Evolutionary conservation across 495 filamentous ascomycete species (phyloP).

Genomic region (Neurospora sp.): DNA sequence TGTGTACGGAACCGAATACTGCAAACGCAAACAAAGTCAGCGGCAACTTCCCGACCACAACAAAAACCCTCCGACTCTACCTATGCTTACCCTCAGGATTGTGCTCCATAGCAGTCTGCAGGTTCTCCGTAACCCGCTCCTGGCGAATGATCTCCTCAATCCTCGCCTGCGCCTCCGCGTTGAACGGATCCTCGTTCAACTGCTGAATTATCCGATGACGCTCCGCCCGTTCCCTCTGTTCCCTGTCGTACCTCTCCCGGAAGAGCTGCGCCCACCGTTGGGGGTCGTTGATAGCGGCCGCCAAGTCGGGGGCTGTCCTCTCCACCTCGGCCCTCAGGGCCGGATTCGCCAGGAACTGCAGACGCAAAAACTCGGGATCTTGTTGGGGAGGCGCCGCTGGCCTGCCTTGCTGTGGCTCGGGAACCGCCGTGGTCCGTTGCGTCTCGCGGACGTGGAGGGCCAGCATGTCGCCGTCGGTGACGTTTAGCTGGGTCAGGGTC

Average conservation of each 20-base stretch:
- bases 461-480: conserved; percentile 87
- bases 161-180: conserved; percentile 77
- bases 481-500: conserved; percentile 71
- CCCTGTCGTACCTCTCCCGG: conserved; percentile 51
- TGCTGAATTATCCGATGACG: conserved; percentile 66
- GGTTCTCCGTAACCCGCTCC: conserved; percentile 84
- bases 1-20: conserved; percentile 89
- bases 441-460: conserved; percentile 64
- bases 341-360: conserved; percentile 74
- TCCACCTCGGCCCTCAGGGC: conserved; percentile 56
- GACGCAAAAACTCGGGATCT: conserved; percentile 75
- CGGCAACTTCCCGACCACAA: background rate
- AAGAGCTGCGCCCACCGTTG: conserved; percentile 63
- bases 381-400: conserved; percentile 20
- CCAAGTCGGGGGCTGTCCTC: conserved; percentile 62
- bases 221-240: conserved; percentile 58
- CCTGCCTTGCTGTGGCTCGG: conserved; percentile 15
- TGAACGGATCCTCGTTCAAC: conserved; percentile 87
- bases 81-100: conserved; percentile 72
- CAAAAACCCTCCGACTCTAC: background rate
- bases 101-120: conserved; percentile 91
- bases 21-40: background rate
- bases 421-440: conserved; percentile 31
- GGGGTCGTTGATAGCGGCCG: conserved; percentile 66
- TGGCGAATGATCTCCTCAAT: conserved; percentile 96